Conservation (phyloP, 495 filamentous ascomycete genomes). For the Penicillium canescens region DNA sequence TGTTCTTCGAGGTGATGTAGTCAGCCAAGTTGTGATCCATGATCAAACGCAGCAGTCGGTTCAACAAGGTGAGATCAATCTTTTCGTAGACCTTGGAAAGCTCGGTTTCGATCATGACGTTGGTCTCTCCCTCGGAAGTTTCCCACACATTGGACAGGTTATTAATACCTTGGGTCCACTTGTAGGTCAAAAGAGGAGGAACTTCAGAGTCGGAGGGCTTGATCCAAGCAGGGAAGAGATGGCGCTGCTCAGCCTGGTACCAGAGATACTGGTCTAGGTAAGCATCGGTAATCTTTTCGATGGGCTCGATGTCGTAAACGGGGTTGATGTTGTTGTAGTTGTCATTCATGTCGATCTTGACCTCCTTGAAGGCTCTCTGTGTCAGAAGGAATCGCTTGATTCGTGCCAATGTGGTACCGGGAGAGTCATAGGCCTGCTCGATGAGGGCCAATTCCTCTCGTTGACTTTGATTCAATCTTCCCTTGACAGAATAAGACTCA, state of each 20-base stretch:
- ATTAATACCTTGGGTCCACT: conserved; percentile 99
- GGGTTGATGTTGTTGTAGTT: conserved; percentile 99
- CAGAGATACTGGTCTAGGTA: conserved; percentile 99
- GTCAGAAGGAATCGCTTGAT: conserved; percentile 99
- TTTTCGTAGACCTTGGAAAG: conserved; percentile 99
- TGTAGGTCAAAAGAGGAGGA: conserved; percentile 94
- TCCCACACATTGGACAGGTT: conserved; percentile 98
- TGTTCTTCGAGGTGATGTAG: conserved; percentile 99
- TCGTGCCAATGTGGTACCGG: conserved; percentile 90
- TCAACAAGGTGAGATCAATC: conserved; percentile 94
- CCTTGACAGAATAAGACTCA: conserved; percentile 98
- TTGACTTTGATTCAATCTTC: conserved; percentile 94
- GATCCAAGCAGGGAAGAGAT: conserved; percentile 98
- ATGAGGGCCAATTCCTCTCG: conserved; percentile 96
- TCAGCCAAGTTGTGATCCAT: conserved; percentile 99
- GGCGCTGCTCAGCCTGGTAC: conserved; percentile 98
- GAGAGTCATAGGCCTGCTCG: conserved; percentile 98
- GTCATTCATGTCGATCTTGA: conserved; percentile 99
- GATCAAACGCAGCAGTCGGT: conserved; percentile 88
- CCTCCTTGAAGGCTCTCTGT: conserved; percentile 97
- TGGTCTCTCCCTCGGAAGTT: conserved; percentile 91
- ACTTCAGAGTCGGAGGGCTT: conserved; percentile 99
- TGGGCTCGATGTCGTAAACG: conserved; percentile 98
- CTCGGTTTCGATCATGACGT: conserved; percentile 98
- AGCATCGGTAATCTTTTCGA: conserved; percentile 99